Evolutionary conservation across 1,139 yeast genomes (phyloP), one percentile per base, ranked within the genome.

Genomic region (Debaryomyces singareniensis): DNA sequence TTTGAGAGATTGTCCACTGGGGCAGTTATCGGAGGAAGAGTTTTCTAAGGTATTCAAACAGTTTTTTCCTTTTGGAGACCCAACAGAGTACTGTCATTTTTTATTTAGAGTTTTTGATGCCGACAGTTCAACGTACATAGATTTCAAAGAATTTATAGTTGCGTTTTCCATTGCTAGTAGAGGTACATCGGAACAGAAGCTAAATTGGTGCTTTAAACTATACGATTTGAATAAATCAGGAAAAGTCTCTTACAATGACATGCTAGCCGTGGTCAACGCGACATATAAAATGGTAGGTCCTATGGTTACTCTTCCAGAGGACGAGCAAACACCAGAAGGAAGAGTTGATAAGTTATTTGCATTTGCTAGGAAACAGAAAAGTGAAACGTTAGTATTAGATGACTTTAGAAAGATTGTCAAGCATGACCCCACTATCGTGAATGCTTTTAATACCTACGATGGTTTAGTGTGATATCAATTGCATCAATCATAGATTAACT

Each of bases 31-130:
- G 6, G 83, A 82, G 48, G 85, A 82, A 32, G 97, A 91, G 51
- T 87, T 93, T 54, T 78, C 84, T 41, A 85, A 84, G 54, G 89
- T 91, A 13, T 93, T 87, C 61, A 86, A 85, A 54, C 97, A 91
- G 51, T 93, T 89, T 55, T 93, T 93, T 64, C 99, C 99, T 13
- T 93, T 93, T 64, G 99, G 99, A 2, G 96, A 91, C 48, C 96
- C 98, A 1, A 74, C 82, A 9, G 91, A 87, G 35, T 93, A 87
- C 59, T 85, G 96, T 36, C 86, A 78, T 38, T 84, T 81, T 46
- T 79, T 93, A 18, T 93, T 93, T 58, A 76, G 78, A 36, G 95
- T 86, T 7, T 89, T 91, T 55, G 98, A 93, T 53, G 71, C 74
- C 31, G 95, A 87, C 53, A 69, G 75, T 45, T 75, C 77, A 39